These are phyloP conservation scores for Calonectria fujianensis DNA, from an alignment of 2,329 filamentous ascomycete species.

Conservation along the genomic window DNA sequence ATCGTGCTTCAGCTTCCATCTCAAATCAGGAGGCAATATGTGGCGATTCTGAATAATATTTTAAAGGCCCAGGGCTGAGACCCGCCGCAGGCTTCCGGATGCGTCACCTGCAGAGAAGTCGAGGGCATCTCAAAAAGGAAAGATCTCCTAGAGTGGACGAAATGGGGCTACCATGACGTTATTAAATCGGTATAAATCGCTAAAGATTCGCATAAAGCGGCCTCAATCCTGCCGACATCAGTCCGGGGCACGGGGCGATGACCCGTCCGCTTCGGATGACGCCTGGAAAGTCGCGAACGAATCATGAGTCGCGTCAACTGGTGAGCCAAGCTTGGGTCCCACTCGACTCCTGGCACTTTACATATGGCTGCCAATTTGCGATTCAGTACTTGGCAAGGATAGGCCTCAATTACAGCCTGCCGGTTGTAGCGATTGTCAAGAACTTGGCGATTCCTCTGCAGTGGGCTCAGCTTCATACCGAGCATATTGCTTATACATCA, in stretches of 20 bases:
- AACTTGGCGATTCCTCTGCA: not conserved
- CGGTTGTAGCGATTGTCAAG: not conserved
- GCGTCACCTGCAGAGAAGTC: not conserved
- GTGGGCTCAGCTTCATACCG: not conserved
- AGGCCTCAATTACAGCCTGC: not conserved
- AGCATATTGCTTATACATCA: not conserved
- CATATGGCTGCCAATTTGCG: conserved; percentile 1
- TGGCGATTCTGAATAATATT: conserved; percentile 21
- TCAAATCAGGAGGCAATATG: not conserved
- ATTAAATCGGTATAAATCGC: not conserved
- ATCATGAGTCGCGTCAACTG: not conserved
- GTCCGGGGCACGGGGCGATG: conserved; percentile 8
- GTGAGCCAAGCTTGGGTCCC: not conserved
- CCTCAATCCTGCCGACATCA: conserved; percentile 24
- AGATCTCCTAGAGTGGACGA: not conserved
- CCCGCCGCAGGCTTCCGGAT: conserved; percentile 11
- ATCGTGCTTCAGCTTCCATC: too few relatives aligned
- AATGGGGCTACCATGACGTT: conserved; percentile 27
- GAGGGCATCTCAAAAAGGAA: not conserved
- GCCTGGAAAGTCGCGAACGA: not conserved
- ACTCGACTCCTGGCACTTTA: conserved; percentile 17
- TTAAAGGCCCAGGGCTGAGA: not conserved
- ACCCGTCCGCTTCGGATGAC: conserved; percentile 15
- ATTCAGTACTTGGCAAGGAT: conserved; percentile 1
- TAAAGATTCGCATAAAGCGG: conserved; percentile 3